Conservation (phyloP, 73 alveolate species). For the Tetrahymena borealis region DNA sequence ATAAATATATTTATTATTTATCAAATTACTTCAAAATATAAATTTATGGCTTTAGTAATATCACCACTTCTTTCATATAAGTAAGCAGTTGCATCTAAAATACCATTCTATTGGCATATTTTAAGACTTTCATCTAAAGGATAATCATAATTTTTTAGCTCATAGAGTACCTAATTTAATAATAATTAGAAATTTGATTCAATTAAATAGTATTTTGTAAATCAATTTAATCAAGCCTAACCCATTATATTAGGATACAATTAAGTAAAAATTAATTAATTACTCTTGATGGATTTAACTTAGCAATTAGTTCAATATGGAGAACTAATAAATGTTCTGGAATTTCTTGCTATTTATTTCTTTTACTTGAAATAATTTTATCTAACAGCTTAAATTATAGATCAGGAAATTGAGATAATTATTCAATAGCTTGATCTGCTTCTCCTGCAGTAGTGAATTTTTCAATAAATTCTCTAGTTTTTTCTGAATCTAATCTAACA, state of each 20-base stretch:
- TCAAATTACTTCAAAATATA: neutral
- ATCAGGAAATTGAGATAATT: neutral
- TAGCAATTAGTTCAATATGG: neutral
- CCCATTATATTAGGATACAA: no score
- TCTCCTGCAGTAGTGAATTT: neutral
- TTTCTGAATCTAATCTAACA: neutral
- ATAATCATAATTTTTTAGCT: neutral
- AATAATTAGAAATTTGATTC: neutral
- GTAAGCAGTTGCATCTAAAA: neutral
- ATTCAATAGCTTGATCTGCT: neutral
- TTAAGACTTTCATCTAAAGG: neutral
- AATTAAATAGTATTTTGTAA: no score
- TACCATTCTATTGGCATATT: neutral
- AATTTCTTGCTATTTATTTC: neutral
- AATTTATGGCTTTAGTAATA: neutral
- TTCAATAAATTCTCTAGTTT: neutral
- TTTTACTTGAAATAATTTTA: neutral
- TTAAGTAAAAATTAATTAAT: no score
- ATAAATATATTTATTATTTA: no score
- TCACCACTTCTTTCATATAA: neutral
- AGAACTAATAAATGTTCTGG: neutral
- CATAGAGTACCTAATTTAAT: neutral
- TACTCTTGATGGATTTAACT: neutral
- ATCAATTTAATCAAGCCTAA: no score
- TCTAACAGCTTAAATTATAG: neutral